Base-by-base conservation (phyloP, 2,329 filamentous ascomycete genomes). In the Fusarium circinatum region DNA sequence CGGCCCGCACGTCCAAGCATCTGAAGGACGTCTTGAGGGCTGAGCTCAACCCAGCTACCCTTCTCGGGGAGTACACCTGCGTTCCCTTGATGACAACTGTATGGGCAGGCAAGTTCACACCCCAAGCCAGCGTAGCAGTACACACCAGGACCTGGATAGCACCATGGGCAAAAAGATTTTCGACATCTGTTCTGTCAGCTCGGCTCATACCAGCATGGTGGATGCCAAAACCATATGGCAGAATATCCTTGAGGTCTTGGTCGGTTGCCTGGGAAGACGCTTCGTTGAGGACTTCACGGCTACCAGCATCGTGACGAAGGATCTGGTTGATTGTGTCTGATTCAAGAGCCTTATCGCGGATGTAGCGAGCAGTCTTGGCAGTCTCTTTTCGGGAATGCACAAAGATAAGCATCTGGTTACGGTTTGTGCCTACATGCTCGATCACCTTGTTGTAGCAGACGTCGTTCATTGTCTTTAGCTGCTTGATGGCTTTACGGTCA, bases 61-160 rank as follows among this genome's bases (percentile, higher is more conserved):
- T 98, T 98, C 81, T 99, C 96, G 1, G 96, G 1, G 96, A 98
- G 84, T 99, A 99, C 26, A 99, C 93, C 80, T 98, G 95, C 2
- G 96, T 99, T 62, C 96, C 96, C 84, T 99, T 99, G 86, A 99
- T 99, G 80, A 99, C 96, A 79, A 99, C 96, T 2, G 96, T 98
- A 80, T 99, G 96, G 5, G 96, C 96, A 9, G 96, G 96, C 80
- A 99, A 85, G 83, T 99, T 99, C 80, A 99, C 96, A 90, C 96
- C 96, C 96, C 96, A 99, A 30, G 96, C 96, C 60, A 99, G 87
- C n/a, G 96, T 99, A 44, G 97, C 96, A 44, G 96, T 99, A 83
- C 95, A 98, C 41, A 98, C 96, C 57, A 99, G 90, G 4, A 99
- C 96, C 81, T 98, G 95, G 42, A 99, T 94, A 38, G 93, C 91